phyloP scores from a whole-genome alignment of 768 basidiomycete species.

The Lentinula lateritia region DNA sequence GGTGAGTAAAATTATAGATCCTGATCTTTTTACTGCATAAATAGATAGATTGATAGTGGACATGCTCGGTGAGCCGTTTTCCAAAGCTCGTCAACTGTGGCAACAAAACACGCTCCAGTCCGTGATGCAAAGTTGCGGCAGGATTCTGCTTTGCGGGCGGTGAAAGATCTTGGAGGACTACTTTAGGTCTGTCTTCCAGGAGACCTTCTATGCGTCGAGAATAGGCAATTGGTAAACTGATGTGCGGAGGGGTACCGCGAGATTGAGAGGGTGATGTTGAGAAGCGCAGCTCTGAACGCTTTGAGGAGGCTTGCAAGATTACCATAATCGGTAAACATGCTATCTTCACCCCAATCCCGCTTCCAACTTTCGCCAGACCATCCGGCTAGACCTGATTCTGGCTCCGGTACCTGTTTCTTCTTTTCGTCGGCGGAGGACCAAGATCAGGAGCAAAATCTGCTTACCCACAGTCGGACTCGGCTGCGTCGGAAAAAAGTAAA shows the following conservation, averaged over 20 bases:
- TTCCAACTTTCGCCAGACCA: not conserved
- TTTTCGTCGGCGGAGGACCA: not conserved
- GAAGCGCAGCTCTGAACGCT: not conserved
- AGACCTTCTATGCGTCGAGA: conserved; percentile 1
- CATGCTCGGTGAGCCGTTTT: no score
- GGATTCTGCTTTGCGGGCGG: conserved; percentile 37
- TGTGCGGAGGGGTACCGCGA: not conserved
- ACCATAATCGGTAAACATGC: not conserved
- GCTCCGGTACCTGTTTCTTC: not conserved
- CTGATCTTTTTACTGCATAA: no score
- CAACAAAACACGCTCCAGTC: conserved; percentile 68
- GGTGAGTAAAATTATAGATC: no score
- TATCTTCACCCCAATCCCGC: conserved; percentile 7
- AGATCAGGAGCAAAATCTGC: no score
- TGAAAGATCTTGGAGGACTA: conserved; percentile 25
- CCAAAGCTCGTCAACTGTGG: no score
- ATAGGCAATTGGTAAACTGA: not conserved
- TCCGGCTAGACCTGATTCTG: not conserved
- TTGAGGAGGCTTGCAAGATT: not conserved
- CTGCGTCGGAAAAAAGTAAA: not conserved
- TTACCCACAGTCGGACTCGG: not conserved
- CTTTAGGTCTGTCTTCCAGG: conserved; percentile 2
- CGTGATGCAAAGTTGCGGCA: conserved; percentile 54
- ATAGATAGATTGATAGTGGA: no score
- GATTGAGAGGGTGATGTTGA: not conserved